Percentiles rank a stretch among this genome's conserved stretches.
Conservation (phyloP, 306 rosid genomes). For the Glycine latifolia region DNA sequence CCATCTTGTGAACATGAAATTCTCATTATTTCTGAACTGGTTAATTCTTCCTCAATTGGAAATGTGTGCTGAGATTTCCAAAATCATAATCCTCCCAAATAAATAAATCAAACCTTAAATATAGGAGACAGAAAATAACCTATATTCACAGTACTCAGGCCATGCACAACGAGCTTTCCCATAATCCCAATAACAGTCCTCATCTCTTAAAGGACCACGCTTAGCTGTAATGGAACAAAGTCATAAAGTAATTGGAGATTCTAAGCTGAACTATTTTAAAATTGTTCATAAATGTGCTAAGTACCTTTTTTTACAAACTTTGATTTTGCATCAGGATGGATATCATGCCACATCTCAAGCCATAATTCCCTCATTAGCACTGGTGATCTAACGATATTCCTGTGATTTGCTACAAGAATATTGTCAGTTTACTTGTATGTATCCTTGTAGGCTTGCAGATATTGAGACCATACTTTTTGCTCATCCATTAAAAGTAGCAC, state of each 20-base stretch:
- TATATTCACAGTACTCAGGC: slow-evolving; percentile 96
- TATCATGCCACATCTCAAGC: slow-evolving; percentile 99
- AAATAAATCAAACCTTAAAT: slow-evolving; percentile 34
- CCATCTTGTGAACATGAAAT: slow-evolving; percentile 28
- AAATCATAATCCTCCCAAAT: slow-evolving; percentile 14
- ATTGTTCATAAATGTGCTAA: slow-evolving; percentile 11
- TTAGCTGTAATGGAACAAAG: slow-evolving; percentile 65
- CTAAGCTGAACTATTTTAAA: slow-evolving; percentile 44
- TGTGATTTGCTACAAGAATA: slow-evolving; percentile 87
- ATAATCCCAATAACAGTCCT: slow-evolving; percentile 99
- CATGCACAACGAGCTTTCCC: slow-evolving; percentile 99
- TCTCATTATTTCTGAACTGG: slow-evolving; percentile 9
- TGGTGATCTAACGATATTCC: slow-evolving; percentile 95
- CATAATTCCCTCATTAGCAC: slow-evolving; percentile 96
- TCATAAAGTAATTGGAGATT: slow-evolving; percentile 39
- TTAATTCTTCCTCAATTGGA: slow-evolving; percentile 18
- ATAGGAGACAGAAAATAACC: slow-evolving; percentile 57
- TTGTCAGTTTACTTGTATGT: slow-evolving; percentile 49
- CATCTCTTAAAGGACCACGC: slow-evolving; percentile 96
- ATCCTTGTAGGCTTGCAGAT: background rate
- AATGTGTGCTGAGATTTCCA: background rate
- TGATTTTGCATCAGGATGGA: slow-evolving; percentile 79
- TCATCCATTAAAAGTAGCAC: slow-evolving; percentile 17
- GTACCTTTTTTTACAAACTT: slow-evolving; percentile 88
- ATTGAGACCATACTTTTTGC: slow-evolving; percentile 18